phyloP scores from a whole-genome alignment of 805 yeast genomes.

The Saturnispora ahearnii region DNA sequence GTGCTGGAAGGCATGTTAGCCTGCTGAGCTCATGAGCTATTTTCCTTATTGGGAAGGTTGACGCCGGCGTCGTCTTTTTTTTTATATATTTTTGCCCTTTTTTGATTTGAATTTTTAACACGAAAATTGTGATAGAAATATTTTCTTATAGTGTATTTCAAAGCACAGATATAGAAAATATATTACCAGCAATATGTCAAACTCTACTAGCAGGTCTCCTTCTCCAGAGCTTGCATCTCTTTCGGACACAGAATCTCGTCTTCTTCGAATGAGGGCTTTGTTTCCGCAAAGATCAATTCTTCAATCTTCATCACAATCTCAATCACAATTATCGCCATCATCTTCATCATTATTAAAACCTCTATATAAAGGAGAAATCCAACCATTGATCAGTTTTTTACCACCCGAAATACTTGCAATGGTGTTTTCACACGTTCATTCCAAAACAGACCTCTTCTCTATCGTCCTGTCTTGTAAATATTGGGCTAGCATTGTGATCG shows the following conservation, averaged over 20 bases:
- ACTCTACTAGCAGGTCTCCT: slow-evolving; percentile 6
- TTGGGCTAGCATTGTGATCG: slow-evolving; percentile 73
- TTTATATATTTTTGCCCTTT: background rate
- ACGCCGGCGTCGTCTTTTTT: background rate
- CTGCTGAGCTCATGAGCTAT: background rate
- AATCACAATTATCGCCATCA: background rate
- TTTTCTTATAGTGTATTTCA: background rate
- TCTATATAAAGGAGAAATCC: background rate
- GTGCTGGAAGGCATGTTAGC: background rate
- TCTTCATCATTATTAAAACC: background rate
- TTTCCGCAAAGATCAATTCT: background rate
- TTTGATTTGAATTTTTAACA: background rate
- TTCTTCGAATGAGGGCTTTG: slow-evolving; percentile 2
- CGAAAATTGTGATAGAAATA: background rate
- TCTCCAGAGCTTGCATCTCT: slow-evolving; percentile 2
- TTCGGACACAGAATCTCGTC: slow-evolving; percentile 4
- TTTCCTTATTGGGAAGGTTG: background rate
- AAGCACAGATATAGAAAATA: background rate
- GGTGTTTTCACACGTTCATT: slow-evolving; percentile 54
- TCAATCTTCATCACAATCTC: background rate
- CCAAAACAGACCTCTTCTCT: slow-evolving; percentile 50
- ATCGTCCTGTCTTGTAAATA: slow-evolving; percentile 66
- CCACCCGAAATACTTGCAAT: slow-evolving; percentile 57
- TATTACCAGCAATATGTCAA: background rate
- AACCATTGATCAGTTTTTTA: slow-evolving; percentile 33